Evolutionary conservation across 495 filamentous ascomycete genomes (phyloP).

Genomic region (Trypethelium eluteriae): DNA sequence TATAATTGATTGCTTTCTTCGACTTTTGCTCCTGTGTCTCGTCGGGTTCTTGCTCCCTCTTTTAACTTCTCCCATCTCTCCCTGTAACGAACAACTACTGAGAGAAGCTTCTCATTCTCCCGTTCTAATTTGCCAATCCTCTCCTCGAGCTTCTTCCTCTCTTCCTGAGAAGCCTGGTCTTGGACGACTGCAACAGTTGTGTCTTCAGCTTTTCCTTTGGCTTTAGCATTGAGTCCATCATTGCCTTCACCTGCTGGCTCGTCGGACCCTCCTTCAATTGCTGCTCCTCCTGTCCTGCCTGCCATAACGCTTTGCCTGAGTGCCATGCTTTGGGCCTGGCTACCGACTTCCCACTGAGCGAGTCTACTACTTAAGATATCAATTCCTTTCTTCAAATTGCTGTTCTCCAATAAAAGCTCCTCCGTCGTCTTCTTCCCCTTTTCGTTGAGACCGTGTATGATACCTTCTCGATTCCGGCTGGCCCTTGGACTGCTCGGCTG

Average conservation of each 20-base stretch:
- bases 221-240: conserved; percentile 8
- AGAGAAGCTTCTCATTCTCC: conserved; percentile 63
- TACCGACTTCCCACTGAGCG: conserved; percentile 81
- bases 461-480: conserved; percentile 16
- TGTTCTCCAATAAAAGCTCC: conserved; percentile 76
- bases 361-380: conserved; percentile 73
- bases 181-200: conserved; percentile 44
- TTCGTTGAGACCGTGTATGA: conserved; percentile 22
- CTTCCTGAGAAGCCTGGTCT: conserved; percentile 44
- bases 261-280: conserved; percentile 24
- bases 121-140: conserved; percentile 41
- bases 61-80: conserved; percentile 81
- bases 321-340: conserved; percentile 68
- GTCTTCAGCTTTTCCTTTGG: conserved; percentile 37
- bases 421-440: conserved; percentile 54
- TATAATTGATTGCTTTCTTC: neutral
- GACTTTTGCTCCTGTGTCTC: neutral
- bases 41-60: conserved; percentile 59
- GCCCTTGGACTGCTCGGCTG: conserved; percentile 27
- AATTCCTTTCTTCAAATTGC: conserved; percentile 61
- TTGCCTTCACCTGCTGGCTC: conserved; percentile 1
- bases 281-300: conserved; percentile 34
- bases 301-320: conserved; percentile 72
- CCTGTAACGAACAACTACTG: conserved; percentile 59
- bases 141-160: conserved; percentile 45